These are phyloP conservation scores for Corymbia citriodora DNA, from an alignment of 441 rosid species.

Conservation along the genomic window DNA sequence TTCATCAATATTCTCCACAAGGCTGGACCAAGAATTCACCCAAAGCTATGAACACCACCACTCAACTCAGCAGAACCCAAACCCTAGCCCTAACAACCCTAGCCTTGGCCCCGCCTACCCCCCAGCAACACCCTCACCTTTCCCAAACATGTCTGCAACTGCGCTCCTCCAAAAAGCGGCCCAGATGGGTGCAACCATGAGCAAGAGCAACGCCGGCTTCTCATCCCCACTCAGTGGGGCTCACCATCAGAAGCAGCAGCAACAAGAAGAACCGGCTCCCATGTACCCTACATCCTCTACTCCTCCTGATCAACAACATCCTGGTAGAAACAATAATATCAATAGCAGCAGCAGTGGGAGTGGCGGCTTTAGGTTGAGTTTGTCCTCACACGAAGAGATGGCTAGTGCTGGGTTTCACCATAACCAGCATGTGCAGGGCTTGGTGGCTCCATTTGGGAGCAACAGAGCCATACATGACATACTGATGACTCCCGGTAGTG, in stretches of 20 bases:
- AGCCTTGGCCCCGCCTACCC: conserved; percentile 31
- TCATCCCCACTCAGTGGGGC: conserved; percentile 8
- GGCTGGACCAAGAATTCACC: conserved; percentile 14
- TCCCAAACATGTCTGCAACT: conserved; percentile 86
- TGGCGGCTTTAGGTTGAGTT: conserved; percentile 30
- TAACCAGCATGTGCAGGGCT: neutral
- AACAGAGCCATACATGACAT: conserved; percentile 32
- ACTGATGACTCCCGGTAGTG: conserved; percentile 12
- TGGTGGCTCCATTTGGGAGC: conserved; percentile 33
- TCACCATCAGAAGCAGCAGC: conserved; percentile 17
- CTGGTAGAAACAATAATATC: neutral
- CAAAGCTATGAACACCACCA: conserved; percentile 12
- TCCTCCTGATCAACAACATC: neutral
- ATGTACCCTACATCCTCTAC: conserved; percentile 18
- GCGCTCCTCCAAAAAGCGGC: conserved; percentile 93
- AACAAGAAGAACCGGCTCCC: conserved; percentile 32
- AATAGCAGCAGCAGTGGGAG: neutral
- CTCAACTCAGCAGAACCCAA: conserved; percentile 9
- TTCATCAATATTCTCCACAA: conserved; percentile 11
- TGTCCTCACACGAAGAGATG: conserved; percentile 39
- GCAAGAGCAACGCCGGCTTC: conserved; percentile 16
- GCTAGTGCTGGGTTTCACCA: conserved; percentile 4
- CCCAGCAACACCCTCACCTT: conserved; percentile 1
- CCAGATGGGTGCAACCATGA: conserved; percentile 77
- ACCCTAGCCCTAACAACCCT: conserved; percentile 43